phyloP scores from a whole-genome alignment of 2,329 filamentous ascomycete species.

The Pestalotiopsis sp. region DNA sequence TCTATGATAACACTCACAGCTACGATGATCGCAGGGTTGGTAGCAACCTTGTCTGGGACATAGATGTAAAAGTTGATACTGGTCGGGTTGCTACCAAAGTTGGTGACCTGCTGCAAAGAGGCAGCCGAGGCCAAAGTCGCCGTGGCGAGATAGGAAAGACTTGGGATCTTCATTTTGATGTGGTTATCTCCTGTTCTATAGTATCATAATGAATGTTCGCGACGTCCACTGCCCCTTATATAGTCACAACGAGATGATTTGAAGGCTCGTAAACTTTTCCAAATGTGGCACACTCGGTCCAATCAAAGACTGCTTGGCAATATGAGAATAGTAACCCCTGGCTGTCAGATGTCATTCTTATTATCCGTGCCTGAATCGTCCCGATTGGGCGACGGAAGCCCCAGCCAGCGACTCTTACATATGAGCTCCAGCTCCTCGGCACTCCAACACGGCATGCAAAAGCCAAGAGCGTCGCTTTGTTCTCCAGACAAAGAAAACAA shows the following conservation, averaged over 20 bases:
- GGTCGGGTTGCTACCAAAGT: slow-evolving; percentile 45
- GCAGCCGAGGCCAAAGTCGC: slow-evolving; percentile 11
- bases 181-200: neutral
- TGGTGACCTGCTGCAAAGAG: slow-evolving; percentile 33
- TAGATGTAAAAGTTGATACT: slow-evolving; percentile 48
- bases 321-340: neutral
- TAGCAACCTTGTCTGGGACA: slow-evolving; percentile 40
- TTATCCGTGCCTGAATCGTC: neutral
- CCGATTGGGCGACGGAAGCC: neutral
- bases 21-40: slow-evolving; percentile 29
- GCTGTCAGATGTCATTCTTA: neutral
- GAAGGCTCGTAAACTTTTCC: neutral
- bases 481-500: neutral
- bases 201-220: neutral
- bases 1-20: slow-evolving; percentile 14
- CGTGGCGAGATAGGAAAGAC: slow-evolving; percentile 20
- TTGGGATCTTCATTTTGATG: neutral
- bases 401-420: neutral
- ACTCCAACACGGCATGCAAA: neutral
- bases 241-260: neutral
- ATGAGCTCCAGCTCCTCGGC: neutral
- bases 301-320: neutral
- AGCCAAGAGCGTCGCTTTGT: neutral
- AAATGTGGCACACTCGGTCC: neutral
- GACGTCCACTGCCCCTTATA: neutral